Evolutionary conservation across 2,329 filamentous ascomycete genomes (phyloP), one percentile per base, ranked within the genome.

Genomic region (Hypoxylon sp.): DNA sequence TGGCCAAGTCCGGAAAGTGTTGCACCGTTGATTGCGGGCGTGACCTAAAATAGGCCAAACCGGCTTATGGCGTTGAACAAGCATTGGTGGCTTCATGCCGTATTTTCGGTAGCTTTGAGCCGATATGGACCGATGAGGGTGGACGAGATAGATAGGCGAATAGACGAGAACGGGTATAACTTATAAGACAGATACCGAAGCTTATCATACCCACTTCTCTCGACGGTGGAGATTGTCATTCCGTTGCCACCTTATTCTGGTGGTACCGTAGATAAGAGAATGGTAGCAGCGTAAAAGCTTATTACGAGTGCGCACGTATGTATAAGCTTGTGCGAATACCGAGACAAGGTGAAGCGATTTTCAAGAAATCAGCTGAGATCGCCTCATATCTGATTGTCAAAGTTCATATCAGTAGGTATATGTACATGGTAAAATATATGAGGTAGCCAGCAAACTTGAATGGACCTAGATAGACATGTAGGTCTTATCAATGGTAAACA

Each of bases 151-250:
- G 23, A 25, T 41, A 46, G 41, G 9, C n/a, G 11, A 49, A 34
- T 13, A 45, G 21, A 36, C 19, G 19, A 23, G 48, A 53, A 28
- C 21, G 19, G n/a, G 5, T 32, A 63, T 34, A 52, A 34, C 19
- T 52, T 32, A 63, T 34, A 52, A 34, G 28, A 60, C 25, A 25
- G 36, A 30, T 9, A 30, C 6, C 49, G 41, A 52, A 64, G 55
- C 62, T 60, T 65, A 65, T 65, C 62, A 51, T 65, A 56, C 21
- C 56, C 56, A 57, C 50, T 52, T 58, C 46, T 59, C 41, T 25
- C 50, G 49, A 43, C 34, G 58, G 59, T 49, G 50, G 56, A 55
- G 48, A 45, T 45, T 41, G 14, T 34, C 19, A 11, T 21, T 21
- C 43, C 55, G 30, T 23, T 38, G 30, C n/a, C 30, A n/a, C 32